These are phyloP conservation scores for Lepidium africanum DNA, from an alignment of 345 rosid genomes.

Conservation along the genomic window DNA sequence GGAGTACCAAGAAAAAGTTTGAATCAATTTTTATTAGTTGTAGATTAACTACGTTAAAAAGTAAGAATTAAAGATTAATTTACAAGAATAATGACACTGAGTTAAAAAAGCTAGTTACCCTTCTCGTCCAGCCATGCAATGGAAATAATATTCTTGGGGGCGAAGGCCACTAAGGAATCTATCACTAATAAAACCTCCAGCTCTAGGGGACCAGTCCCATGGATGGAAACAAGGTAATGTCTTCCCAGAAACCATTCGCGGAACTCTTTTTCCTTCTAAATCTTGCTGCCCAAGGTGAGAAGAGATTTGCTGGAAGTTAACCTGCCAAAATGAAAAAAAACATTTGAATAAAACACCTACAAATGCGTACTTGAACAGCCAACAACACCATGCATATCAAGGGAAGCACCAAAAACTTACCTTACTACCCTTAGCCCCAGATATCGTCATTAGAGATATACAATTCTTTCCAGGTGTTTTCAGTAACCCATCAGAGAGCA, in stretches of 20 bases:
- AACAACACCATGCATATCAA: background rate
- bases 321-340: constrained; percentile 49
- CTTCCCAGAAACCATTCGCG: constrained; percentile 99
- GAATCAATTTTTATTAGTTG: background rate
- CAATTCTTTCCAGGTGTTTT: constrained; percentile 83
- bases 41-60: background rate
- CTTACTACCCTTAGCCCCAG: constrained; percentile 99
- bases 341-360: background rate
- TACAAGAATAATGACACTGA: background rate
- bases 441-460: constrained; percentile 91
- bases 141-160: constrained; percentile 99
- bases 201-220: constrained; percentile 97
- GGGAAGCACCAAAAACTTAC: constrained; percentile 37
- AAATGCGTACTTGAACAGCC: background rate
- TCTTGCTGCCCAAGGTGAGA: constrained; percentile 97
- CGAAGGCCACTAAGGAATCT: constrained; percentile 98
- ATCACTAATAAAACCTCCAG: constrained; percentile 93
- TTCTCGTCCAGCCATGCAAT: constrained; percentile 99
- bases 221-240: constrained; percentile 92
- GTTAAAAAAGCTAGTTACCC: constrained; percentile 50
- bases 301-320: constrained; percentile 97
- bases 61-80: background rate
- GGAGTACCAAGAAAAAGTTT: background rate
- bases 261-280: constrained; percentile 94
- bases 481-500: constrained; percentile 74